A percentile compares a stretch with the other conserved stretches of the same genome.
phyloP scores from a whole-genome alignment of 2,329 filamentous ascomycete genomes.

The Trichoderma breve region DNA sequence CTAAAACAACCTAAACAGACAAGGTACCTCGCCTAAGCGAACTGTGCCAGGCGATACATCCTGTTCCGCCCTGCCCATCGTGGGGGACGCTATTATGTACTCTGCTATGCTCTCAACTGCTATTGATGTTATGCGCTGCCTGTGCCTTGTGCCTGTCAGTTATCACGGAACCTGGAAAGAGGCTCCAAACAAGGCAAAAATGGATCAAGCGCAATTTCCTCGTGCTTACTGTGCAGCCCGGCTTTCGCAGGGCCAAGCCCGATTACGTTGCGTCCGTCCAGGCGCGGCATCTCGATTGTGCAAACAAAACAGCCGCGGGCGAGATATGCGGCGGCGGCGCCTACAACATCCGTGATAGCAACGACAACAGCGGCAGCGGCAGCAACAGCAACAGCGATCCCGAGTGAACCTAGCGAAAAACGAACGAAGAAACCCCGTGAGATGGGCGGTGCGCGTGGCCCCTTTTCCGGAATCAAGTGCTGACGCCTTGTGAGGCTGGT shows the following conservation, averaged over 20 bases:
- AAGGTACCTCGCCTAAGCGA: not conserved
- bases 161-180: not conserved
- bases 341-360: not conserved
- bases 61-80: not conserved
- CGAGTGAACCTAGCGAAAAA: not conserved
- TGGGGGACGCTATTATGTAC: not conserved
- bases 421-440: not conserved
- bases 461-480: not conserved
- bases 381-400: not conserved
- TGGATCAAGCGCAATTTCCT: not conserved
- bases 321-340: not conserved
- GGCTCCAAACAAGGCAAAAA: not conserved
- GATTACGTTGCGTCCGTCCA: not conserved
- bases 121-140: not conserved
- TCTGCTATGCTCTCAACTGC: not conserved
- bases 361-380: not conserved
- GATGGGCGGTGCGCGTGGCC: conserved; percentile 12
- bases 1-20: not conserved
- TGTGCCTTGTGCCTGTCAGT: not conserved
- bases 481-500: conserved; percentile 7
- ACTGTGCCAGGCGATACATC: not conserved
- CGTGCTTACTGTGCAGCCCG: not conserved
- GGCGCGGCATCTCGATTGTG: not conserved
- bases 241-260: not conserved
- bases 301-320: not conserved